Base-by-base conservation (phyloP, 2,329 filamentous ascomycete species). In the Xylaria sp. region DNA sequence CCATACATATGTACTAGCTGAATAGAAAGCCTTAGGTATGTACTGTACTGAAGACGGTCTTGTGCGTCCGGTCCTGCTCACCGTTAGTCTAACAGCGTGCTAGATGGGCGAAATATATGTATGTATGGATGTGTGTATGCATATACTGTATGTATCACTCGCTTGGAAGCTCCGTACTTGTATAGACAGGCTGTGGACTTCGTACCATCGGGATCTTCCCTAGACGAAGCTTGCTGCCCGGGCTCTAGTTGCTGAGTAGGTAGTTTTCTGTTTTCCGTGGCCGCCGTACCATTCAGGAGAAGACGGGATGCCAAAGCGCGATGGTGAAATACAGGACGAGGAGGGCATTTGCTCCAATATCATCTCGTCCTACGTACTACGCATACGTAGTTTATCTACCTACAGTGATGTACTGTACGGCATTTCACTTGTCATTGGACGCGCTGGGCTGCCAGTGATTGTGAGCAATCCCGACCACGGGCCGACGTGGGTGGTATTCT, bases 401-500 rank as follows among this genome's bases (percentile, higher is more conserved):
- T 4, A 27, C 4, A 4, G 24, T 27, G 24, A 4, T 27, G 24
- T 36, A 36, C 34, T 36, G 34, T 36, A 24, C 54, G 54, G 30
- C 30, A 32, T 47, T 39, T 42, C 42, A 42, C 48, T 6, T 24
- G 42, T 61, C 5, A 68, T 45, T 51, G 65, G 55, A 50, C 34
- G 14, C 11, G 30, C 34, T 55, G 30, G 55, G 55, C 42, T 34
- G 32, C 42, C 24, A 51, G 53, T 50, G 24, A 45, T 36, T 34
- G 36, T 61, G 34, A 61, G 61, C 39, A 42, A 64, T 56, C 24
- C 2, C 24, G 24, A 27, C 24, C 24, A 27, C 24, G 2, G 24
- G n/a, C 42, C 27, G 56, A 42, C 30, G 45, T 11, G 21, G 32
- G 64, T 67, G 47, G 64, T 55, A 65, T 65, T 50, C 36, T 56